These are phyloP conservation scores for Alternaria metachromatica DNA, from an alignment of 2,329 filamentous ascomycete species.

Conservation along the genomic window DNA sequence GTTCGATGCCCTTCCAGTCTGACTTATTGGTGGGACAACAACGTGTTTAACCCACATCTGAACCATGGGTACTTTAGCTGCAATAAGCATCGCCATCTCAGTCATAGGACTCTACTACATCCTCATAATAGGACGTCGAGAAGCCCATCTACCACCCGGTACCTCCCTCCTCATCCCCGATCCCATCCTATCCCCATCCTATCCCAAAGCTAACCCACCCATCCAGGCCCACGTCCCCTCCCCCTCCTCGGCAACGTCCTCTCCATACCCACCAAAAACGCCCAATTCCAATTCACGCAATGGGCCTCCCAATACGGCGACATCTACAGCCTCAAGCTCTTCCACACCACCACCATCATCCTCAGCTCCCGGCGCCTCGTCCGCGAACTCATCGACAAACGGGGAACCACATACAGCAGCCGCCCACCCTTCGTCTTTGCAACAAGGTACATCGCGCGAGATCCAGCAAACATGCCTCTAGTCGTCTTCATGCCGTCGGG, in stretches of 20 bases:
- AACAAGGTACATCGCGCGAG: conserved; percentile 49
- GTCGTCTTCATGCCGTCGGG: conserved; percentile 55
- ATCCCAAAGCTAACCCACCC: not conserved
- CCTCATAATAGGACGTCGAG: not conserved
- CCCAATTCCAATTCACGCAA: conserved; percentile 32
- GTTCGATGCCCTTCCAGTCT: not conserved
- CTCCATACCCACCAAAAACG: conserved; percentile 1
- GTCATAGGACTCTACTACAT: not conserved
- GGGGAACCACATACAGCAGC: conserved; percentile 5
- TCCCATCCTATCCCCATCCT: not conserved
- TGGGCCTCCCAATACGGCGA: conserved; percentile 13
- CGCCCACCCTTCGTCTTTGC: conserved; percentile 2
- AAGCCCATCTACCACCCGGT: not conserved
- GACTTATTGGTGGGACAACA: not conserved
- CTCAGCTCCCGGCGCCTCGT: conserved; percentile 7
- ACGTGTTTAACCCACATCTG: not conserved
- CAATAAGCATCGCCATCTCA: not conserved
- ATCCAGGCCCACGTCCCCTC: conserved; percentile 8
- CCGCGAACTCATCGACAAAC: conserved; percentile 14
- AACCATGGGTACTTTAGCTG: not conserved
- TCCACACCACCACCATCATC: conserved; percentile 6
- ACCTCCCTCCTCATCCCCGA: not conserved
- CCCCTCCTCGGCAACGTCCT: conserved; percentile 11
- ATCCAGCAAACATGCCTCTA: conserved; percentile 53
- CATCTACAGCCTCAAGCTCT: conserved; percentile 14